phyloP scores from a whole-genome alignment of 1,284 basidiomycete genomes.

The Apiotrichum veenhuisii region DNA sequence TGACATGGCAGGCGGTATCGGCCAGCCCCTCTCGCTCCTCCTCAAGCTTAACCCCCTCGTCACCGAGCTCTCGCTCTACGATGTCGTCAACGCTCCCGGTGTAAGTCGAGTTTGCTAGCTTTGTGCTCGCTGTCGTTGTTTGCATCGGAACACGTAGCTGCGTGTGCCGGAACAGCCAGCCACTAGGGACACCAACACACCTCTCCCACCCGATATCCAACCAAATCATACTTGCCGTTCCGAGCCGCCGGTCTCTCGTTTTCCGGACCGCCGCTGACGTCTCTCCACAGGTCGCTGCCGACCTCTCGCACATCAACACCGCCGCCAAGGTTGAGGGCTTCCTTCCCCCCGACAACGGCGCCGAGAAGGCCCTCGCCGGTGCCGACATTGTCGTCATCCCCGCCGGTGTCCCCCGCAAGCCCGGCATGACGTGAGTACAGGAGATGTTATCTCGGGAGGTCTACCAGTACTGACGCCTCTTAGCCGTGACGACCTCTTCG shows the following conservation, averaged over 20 bases:
- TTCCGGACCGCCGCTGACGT: too few relatives aligned
- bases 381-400: conserved; percentile 93
- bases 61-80: conserved; percentile 83
- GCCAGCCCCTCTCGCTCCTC: conserved; percentile 86
- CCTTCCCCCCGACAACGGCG: conserved; percentile 59
- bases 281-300: conserved; percentile 72
- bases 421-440: conserved; percentile 58
- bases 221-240: too few relatives aligned
- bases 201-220: too few relatives aligned
- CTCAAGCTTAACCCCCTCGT: conserved; percentile 82
- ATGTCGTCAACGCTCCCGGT: conserved; percentile 56
- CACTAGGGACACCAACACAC: too few relatives aligned
- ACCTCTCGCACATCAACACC: conserved; percentile 80
- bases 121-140: too few relatives aligned
- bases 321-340: conserved; percentile 59
- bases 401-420: conserved; percentile 95
- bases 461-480: background rate
- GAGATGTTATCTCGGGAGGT: conserved; percentile 97
- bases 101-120: too few relatives aligned
- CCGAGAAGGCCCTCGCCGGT: conserved; percentile 76
- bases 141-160: background rate
- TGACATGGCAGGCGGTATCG: conserved; percentile 56
- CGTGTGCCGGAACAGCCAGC: too few relatives aligned
- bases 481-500: conserved; percentile 49
- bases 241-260: too few relatives aligned